These are phyloP conservation scores for Daldinia sp. DNA, from an alignment of 2,329 filamentous ascomycete genomes.

Conservation along the genomic window DNA sequence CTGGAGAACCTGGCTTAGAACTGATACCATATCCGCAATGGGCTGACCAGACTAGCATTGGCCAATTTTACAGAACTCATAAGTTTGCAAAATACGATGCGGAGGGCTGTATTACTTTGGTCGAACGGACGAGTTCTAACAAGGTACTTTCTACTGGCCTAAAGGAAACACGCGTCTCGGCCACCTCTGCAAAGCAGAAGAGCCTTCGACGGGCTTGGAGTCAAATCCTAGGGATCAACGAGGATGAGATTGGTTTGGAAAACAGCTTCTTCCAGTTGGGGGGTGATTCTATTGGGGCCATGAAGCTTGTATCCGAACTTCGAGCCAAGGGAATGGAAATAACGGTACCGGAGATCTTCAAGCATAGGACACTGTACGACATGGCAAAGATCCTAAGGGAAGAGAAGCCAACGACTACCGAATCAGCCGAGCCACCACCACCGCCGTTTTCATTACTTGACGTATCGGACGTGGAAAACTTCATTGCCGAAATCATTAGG, in stretches of 20 bases:
- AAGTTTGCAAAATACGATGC: slow-evolving; percentile 52
- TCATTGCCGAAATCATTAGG: slow-evolving; percentile 58
- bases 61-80: slow-evolving; percentile 51
- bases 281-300: slow-evolving; percentile 67
- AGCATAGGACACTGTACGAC: slow-evolving; percentile 57
- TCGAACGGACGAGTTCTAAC: slow-evolving; percentile 38
- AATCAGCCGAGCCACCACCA: slow-evolving; percentile 40
- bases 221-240: slow-evolving; percentile 53
- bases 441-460: slow-evolving; percentile 62
- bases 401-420: slow-evolving; percentile 30
- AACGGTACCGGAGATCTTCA: slow-evolving; percentile 65
- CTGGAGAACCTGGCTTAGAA: slow-evolving; percentile 40
- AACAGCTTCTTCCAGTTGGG: slow-evolving; percentile 69
- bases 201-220: slow-evolving; percentile 59
- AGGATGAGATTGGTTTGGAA: slow-evolving; percentile 59
- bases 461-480: slow-evolving; percentile 50
- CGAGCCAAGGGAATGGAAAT: slow-evolving; percentile 57
- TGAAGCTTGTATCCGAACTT: slow-evolving; percentile 67
- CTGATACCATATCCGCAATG: slow-evolving; percentile 43
- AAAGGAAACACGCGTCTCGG: slow-evolving; percentile 48
- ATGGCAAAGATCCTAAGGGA: slow-evolving; percentile 61
- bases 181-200: slow-evolving; percentile 53
- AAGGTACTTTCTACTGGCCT: slow-evolving; percentile 17
- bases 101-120: slow-evolving; percentile 44
- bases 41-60: slow-evolving; percentile 37